Evolutionary conservation across 108 stramenopile species (phyloP).

Genomic region (Nitzschia palea): DNA sequence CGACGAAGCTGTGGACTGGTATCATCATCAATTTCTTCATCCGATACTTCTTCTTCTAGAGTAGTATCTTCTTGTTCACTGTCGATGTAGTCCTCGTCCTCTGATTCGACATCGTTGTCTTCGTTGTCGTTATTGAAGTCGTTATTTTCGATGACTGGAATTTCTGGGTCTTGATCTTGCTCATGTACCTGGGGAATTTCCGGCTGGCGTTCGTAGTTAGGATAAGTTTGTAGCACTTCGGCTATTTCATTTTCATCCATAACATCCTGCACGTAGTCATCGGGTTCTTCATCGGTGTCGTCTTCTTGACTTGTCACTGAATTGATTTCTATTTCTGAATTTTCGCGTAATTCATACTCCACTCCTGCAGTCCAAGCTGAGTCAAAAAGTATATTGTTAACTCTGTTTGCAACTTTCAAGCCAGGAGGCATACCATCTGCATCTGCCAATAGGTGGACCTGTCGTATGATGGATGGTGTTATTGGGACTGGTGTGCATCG

Average conservation of each 20-base stretch:
- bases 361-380: constrained; percentile 38
- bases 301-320: neutral
- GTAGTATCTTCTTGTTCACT: too few relatives aligned
- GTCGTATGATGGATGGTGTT: constrained; percentile 23
- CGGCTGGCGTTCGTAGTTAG: too few relatives aligned
- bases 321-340: neutral
- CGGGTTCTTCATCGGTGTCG: neutral
- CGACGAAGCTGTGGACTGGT: too few relatives aligned
- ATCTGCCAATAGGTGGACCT: constrained; percentile 17
- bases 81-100: too few relatives aligned
- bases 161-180: too few relatives aligned
- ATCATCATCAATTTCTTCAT: too few relatives aligned
- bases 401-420: constrained; percentile 14
- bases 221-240: too few relatives aligned
- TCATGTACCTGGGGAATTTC: too few relatives aligned
- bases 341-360: constrained; percentile 10
- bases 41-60: too few relatives aligned
- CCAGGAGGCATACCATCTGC: constrained; percentile 24
- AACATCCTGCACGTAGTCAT: neutral
- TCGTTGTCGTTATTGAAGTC: constrained; percentile 6
- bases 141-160: neutral
- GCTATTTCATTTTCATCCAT: constrained; percentile 5
- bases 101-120: neutral
- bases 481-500: constrained; percentile 19
- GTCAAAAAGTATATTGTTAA: constrained; percentile 6